These are phyloP conservation scores for Paraglomus brasilianum DNA, from an alignment of 192 early-diverging fungal species.

Conservation along the genomic window DNA sequence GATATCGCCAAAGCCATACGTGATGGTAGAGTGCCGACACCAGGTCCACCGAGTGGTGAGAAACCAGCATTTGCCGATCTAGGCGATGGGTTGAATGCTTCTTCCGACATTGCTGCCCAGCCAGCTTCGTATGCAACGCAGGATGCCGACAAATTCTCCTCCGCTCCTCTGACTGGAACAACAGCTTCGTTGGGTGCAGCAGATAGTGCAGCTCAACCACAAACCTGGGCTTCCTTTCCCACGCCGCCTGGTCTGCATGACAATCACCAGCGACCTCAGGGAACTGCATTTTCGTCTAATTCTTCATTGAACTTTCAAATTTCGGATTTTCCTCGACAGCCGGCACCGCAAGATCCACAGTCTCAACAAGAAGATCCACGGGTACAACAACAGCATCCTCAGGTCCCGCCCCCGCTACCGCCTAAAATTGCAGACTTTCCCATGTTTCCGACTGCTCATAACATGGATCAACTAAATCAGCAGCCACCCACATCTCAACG, in stretches of 20 bases:
- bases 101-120: neutral
- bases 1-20: slow-evolving; percentile 90
- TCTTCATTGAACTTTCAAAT: slow-evolving; percentile 43
- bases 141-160: slow-evolving; percentile 37
- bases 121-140: slow-evolving; percentile 24
- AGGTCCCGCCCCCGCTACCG: neutral
- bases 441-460: too few relatives aligned
- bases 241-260: too few relatives aligned
- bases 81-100: neutral
- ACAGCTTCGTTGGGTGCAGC: neutral
- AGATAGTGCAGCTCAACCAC: neutral
- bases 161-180: slow-evolving; percentile 17
- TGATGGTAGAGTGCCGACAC: slow-evolving; percentile 73
- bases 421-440: too few relatives aligned
- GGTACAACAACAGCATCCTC: neutral
- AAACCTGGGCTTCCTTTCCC: too few relatives aligned
- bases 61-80: neutral
- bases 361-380: neutral
- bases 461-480: neutral
- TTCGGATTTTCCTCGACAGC: slow-evolving; percentile 1
- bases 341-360: too few relatives aligned
- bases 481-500: neutral
- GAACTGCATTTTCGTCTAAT: slow-evolving; percentile 22
- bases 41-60: slow-evolving; percentile 53
- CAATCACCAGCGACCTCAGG: too few relatives aligned